phyloP scores from a whole-genome alignment of 768 basidiomycete genomes.

The Mycena rosella region DNA sequence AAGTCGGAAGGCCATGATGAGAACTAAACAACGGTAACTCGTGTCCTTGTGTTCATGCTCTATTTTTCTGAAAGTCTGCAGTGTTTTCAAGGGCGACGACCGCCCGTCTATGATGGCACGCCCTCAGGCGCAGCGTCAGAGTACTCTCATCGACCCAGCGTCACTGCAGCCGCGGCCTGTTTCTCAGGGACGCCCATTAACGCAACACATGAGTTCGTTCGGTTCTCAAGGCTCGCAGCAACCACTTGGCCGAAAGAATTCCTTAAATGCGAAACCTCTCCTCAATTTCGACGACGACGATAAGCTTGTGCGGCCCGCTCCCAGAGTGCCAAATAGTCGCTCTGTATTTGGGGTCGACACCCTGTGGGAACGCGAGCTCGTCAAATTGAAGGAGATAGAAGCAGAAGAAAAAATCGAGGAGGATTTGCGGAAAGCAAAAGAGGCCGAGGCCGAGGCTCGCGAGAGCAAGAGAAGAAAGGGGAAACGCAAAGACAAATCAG shows the following conservation, averaged over 20 bases:
- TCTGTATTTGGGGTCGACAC: conserved; percentile 97
- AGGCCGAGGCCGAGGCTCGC: conserved; percentile 60
- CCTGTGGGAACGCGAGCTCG: conserved; percentile 92
- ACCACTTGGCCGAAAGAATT: conserved; percentile 60
- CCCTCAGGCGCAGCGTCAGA: conserved; percentile 62
- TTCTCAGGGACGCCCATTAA: conserved; percentile 52
- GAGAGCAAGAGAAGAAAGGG: conserved; percentile 60
- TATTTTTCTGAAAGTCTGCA: conserved; percentile 44
- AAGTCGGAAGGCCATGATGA: conserved; percentile 83
- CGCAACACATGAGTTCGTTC: conserved; percentile 60
- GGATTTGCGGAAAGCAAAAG: conserved; percentile 61
- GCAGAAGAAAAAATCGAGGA: conserved; percentile 71
- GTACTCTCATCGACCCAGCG: conserved; percentile 82
- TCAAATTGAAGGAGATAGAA: conserved; percentile 83
- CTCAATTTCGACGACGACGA: conserved; percentile 72
- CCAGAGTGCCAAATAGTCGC: conserved; percentile 57
- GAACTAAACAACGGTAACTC: conserved; percentile 83
- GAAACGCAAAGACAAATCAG: conserved; percentile 49
- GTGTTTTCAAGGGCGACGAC: conserved; percentile 90
- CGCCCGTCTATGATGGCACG: conserved; percentile 96
- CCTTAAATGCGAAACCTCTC: conserved; percentile 71
- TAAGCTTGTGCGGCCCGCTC: conserved; percentile 44
- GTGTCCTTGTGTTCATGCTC: conserved; percentile 3
- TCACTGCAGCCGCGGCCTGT: conserved; percentile 55
- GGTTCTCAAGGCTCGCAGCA: conserved; percentile 52